A percentile compares a stretch with the other conserved stretches of the same genome.
Evolutionary conservation across 2,329 filamentous ascomycete species (phyloP).

Genomic region (Neopestalotiopsis clavispora): DNA sequence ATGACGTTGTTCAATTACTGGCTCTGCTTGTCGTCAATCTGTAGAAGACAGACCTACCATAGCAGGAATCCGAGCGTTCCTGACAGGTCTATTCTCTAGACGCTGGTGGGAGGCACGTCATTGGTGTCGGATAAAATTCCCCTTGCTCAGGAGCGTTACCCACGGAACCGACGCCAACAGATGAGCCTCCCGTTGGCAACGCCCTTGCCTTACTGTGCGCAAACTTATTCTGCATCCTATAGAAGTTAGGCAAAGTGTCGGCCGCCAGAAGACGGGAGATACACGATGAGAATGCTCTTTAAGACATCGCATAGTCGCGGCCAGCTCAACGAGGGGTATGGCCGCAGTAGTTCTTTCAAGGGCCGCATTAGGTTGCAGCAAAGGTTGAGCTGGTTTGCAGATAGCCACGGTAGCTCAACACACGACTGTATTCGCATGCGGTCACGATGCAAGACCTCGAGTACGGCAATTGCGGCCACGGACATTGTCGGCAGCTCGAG

Average conservation of each 20-base stretch:
- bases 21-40: background rate
- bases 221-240: background rate
- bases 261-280: background rate
- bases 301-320: background rate
- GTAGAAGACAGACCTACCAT: background rate
- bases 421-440: background rate
- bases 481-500: slow-evolving; percentile 7
- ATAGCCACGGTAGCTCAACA: background rate
- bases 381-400: background rate
- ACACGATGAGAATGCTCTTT: background rate
- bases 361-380: background rate
- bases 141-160: background rate
- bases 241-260: background rate
- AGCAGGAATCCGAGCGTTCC: background rate
- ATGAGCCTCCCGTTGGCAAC: background rate
- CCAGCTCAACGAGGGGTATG: background rate
- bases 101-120: background rate
- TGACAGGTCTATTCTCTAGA: background rate
- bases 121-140: background rate
- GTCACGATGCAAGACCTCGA: background rate
- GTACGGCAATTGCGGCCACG: background rate
- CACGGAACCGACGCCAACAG: background rate
- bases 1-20: background rate
- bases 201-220: too few species aligned
- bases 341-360: slow-evolving; percentile 3